Evolutionary conservation across 345 rosid species (phyloP), one percentile per base, ranked within the genome.

Genomic region (Eutrema yunnanense): DNA sequence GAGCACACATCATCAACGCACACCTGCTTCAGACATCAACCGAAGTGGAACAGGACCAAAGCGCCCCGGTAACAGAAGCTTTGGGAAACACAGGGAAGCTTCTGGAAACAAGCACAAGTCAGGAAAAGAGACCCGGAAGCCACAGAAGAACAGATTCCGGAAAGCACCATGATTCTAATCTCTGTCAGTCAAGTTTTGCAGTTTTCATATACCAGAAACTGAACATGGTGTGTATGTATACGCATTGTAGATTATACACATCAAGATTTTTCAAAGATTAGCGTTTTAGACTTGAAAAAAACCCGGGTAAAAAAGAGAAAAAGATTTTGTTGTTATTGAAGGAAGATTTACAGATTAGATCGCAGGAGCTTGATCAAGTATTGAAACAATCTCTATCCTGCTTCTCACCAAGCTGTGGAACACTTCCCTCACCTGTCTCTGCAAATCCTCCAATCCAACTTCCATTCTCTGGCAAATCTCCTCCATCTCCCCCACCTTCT

Each of bases 371-470:
- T 81, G 80, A 1, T 92, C 95, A 82, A 92, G 55, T 59, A 73
- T 69, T 2, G 86, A 87, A 12, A 86, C 85, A 66, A 90, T 74
- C 80, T 92, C 92, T 3, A 78, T 55, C 78, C 97, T 87, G 87
- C 90, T 87, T 79, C 90, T 86, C 38, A 90, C 89, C 75, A 90
- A 79, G 82, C 97, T 76, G 62, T 88, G 99, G 73, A 96, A 92
- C 48, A 90, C 95, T 76, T 88, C 88, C 70, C 98, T 82, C 72
- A 92, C 82, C 81, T 88, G 96, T 78, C 82, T 71, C 88, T 96
- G 97, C 70, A 92, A 80, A 47, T 91, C 90, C 63, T 75, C 78
- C 84, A 96, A 69, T 3, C 97, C 99, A 43, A 83, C 86, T 58
- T 88, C 95, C 99, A 92, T 84, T 51, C 71, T 73, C 79, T 66